Base-by-base conservation (phyloP, 306 rosid species). In the Sophora flavescens region DNA sequence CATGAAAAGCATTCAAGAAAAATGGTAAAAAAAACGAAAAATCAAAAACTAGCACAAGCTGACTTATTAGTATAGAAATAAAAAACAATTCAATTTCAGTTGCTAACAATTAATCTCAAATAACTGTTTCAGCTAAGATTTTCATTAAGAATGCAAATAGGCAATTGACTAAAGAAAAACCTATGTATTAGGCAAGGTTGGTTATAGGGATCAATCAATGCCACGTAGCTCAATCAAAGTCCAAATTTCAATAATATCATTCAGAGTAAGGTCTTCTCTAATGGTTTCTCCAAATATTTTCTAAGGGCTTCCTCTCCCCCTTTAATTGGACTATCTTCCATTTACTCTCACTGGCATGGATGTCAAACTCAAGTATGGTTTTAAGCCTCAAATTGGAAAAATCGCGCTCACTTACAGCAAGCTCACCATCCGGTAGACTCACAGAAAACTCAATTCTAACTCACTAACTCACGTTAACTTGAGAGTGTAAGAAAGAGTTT, bases 321-420 rank as follows among this genome's bases (percentile, higher is more conserved):
- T 70, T 57, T 51, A 68, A 58, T 17, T 67, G 52, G 53, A 58
- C 14, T 17, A 61, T 16, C 66, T 70, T 71, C 78, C 32, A 51
- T 52, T 51, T 52, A 22, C 30, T 64, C 69, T 45, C 16, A 51
- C 7, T 22, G 9, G 9, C 41, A 48, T 5, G n/a, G 35, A 4
- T 28, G 58, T 32, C 78, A 61, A 44, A 45, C 42, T 41, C 15
- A 3, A 3, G 7, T 42, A 60, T 12, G 39, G 39, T 56, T 39
- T 42, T 14, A 10, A 57, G 53, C 9, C 45, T 32, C 47, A 15
- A 33, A 26, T 45, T 16, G 51, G 22, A 15, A 30, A 26, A 57
- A 17, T 6, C 5, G 3, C 32, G n/a, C 61, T 74, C 47, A 16
- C 61, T 61, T 15, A 7, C 63, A 1, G 57, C 9, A 26, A 36